Percentiles rank a stretch among this genome's conserved stretches.
phyloP scores from a whole-genome alignment of 164 flowering plant genomes.

The Liriodendron chinense region DNA sequence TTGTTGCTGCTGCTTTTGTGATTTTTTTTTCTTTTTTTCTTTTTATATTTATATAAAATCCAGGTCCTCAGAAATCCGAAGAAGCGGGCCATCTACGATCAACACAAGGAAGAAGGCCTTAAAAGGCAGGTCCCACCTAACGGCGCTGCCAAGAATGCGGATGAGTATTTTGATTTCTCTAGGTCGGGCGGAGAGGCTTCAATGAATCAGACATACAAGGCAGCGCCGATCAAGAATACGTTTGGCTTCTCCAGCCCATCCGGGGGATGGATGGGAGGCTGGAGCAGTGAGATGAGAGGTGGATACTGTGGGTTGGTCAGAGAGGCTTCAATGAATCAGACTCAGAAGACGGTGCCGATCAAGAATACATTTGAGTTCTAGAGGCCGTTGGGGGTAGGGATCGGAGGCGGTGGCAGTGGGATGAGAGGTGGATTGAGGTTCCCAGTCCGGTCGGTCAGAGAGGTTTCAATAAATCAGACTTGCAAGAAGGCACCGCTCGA shows the following conservation, averaged over 20 bases:
- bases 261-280: constrained; percentile 44
- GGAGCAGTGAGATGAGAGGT: too few relatives aligned
- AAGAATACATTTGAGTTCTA: too few relatives aligned
- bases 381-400: too few relatives aligned
- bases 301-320: too few relatives aligned
- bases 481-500: constrained; percentile 48
- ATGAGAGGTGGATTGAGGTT: too few relatives aligned
- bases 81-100: constrained; percentile 57
- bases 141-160: constrained; percentile 38
- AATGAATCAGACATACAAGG: constrained; percentile 50
- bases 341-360: too few relatives aligned
- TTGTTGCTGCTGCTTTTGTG: too few relatives aligned
- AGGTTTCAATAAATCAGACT: constrained; percentile 19
- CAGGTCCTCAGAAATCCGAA: constrained; percentile 69
- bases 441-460: constrained; percentile 40
- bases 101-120: constrained; percentile 59
- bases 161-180: constrained; percentile 38
- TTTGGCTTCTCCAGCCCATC: constrained; percentile 57
- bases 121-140: constrained; percentile 61
- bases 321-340: too few relatives aligned
- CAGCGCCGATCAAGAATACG: constrained; percentile 53
- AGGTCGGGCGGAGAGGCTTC: constrained; percentile 42
- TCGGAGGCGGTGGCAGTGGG: too few relatives aligned
- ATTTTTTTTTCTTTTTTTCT: too few relatives aligned
- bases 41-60: too few relatives aligned